Evolutionary conservation across 176 grass and related monocot genomes (phyloP), one percentile per base, ranked within the genome.

Genomic region (Avena insularis): DNA sequence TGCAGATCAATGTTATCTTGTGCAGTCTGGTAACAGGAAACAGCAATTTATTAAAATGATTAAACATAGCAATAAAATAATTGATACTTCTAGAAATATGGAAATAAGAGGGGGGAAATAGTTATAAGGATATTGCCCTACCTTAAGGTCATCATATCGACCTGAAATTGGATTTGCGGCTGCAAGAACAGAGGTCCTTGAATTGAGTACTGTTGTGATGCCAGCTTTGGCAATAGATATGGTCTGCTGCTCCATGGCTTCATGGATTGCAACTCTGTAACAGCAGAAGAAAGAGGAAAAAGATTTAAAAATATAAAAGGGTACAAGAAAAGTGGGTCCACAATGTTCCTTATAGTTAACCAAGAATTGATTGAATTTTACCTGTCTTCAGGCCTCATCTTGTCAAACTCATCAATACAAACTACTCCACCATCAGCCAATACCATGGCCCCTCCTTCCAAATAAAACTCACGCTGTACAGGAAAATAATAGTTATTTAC

Each of bases 151-250:
- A 38, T 96, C 97, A 75, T 99, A 99, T 29, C 94, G 90, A 11
- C 97, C 97, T 12, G 94, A 84, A 86, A 93, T 82, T 87, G 97
- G 97, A 88, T 99, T 99, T 74, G 97, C 97, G 90, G 94, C 97
- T 50, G 97, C 97, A 86, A 99, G 94, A 67, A 99, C 97, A 78
- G 97, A 99, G 74, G 97, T 94, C 89, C 97, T 91, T 54, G 94
- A 99, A 68, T 99, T 99, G 50, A 99, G 88, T 70, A 96, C 97
- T 70, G 97, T 99, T 86, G 94, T 94, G 82, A 99, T 99, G 71
- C 97, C 97, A 79, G 97, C 97, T 89, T 99, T 99, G 11, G 97
- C 97, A 63, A 99, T 99, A 83, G 97, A 99, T 87, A 96, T 99
- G 8, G 97, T 99, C 49, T 99, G 97, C 78, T 99, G 97, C 78